Evolutionary conservation across 306 rosid genomes (phyloP).

Genomic region (Medicago lupulina): DNA sequence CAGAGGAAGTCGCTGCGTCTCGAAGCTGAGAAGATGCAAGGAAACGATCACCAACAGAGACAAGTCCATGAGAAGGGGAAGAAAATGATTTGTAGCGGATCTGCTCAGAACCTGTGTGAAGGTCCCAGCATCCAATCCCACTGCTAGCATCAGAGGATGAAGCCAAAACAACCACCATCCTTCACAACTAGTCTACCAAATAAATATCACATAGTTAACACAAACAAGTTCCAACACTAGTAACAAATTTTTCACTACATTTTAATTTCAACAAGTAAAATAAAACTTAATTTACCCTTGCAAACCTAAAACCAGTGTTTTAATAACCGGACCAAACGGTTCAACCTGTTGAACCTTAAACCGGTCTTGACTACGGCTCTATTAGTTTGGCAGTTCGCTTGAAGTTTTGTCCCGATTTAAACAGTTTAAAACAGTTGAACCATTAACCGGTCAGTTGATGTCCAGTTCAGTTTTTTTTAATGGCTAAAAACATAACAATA

Average conservation of each 20-base stretch:
- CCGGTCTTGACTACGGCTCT: background rate
- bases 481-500: background rate
- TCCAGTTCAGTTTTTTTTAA: background rate
- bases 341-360: background rate
- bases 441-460: background rate
- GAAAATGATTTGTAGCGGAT: slow-evolving; percentile 77
- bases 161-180: slow-evolving; percentile 73
- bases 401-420: background rate
- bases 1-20: slow-evolving; percentile 50
- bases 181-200: background rate
- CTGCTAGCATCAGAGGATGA: slow-evolving; percentile 66
- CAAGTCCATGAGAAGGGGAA: slow-evolving; percentile 75
- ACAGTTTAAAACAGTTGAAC: too few relatives aligned
- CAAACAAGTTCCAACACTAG: background rate
- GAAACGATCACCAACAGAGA: slow-evolving; percentile 65
- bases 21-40: slow-evolving; percentile 73
- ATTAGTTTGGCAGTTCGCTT: background rate
- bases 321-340: background rate
- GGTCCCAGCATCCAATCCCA: slow-evolving; percentile 86
- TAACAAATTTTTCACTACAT: background rate
- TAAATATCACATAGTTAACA: background rate
- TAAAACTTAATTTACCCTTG: background rate
- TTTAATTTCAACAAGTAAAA: background rate
- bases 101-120: slow-evolving; percentile 67
- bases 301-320: background rate